Evolutionary conservation across 208 protist species (phyloP).

Genomic region (Acanthamoeba royreba): DNA sequence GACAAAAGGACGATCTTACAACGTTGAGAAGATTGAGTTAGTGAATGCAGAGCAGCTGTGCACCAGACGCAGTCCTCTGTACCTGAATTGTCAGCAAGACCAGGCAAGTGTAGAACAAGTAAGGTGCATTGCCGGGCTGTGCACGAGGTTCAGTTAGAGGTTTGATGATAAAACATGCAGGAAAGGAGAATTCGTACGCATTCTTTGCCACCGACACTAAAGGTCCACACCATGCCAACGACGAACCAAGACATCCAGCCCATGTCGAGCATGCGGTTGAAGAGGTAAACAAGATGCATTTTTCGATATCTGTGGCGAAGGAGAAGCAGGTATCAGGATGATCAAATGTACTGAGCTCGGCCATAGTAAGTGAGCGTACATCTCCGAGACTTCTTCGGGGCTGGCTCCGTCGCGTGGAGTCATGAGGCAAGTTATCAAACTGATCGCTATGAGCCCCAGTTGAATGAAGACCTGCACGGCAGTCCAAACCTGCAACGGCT

Average conservation of each 20-base stretch:
- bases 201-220: neutral
- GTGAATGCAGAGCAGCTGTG: neutral
- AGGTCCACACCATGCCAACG: conserved; percentile 32
- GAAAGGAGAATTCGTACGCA: conserved; percentile 25
- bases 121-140: neutral
- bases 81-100: conserved; percentile 26
- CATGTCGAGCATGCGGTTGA: neutral
- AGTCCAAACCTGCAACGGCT: conserved; percentile 44
- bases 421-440: neutral
- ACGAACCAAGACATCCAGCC: conserved; percentile 38
- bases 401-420: neutral
- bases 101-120: conserved; percentile 19
- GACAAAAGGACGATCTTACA: neutral
- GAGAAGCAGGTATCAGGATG: neutral
- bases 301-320: conserved; percentile 2
- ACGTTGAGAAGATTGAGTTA: neutral
- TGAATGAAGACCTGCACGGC: conserved; percentile 30
- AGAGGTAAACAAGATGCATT: neutral
- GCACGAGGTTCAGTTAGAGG: neutral
- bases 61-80: neutral
- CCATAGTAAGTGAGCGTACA: neutral
- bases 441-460: neutral
- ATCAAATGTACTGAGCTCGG: neutral
- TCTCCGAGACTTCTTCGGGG: neutral
- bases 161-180: neutral